Conservation (phyloP, 2,329 filamentous ascomycete genomes). For the Colletotrichum agaves region DNA sequence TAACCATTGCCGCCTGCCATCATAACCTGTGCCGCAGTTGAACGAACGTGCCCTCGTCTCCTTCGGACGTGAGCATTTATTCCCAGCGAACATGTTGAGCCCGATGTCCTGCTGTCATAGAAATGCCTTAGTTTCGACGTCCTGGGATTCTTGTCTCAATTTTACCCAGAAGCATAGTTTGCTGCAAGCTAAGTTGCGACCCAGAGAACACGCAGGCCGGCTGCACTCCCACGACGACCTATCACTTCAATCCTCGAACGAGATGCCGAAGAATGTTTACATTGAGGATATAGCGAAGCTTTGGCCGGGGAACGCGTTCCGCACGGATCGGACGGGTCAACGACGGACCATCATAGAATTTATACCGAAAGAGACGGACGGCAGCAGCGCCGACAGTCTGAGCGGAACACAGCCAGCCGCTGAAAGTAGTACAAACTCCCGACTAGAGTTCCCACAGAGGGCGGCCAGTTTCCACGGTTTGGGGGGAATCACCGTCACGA, state of each 20-base stretch:
- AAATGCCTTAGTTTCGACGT: too few species aligned
- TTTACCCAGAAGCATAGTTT: too few species aligned
- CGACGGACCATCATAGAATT: constrained; percentile 12
- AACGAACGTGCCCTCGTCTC: too few species aligned
- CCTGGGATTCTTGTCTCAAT: too few species aligned
- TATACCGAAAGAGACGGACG: background rate
- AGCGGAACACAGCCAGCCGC: background rate
- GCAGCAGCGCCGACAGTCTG: background rate
- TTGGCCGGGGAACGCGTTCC: constrained; percentile 29
- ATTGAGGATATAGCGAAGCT: constrained; percentile 28
- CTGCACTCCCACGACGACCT: constrained; percentile 29
- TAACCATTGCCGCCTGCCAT: too few species aligned
- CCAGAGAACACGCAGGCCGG: too few species aligned
- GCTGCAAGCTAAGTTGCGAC: too few species aligned
- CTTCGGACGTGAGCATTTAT: too few species aligned
- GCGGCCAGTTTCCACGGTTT: constrained; percentile 1
- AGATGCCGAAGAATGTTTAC: background rate
- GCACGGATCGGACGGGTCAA: background rate
- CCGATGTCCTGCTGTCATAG: too few species aligned
- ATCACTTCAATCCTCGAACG: constrained; percentile 10
- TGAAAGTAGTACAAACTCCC: background rate
- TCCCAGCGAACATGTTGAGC: too few species aligned
- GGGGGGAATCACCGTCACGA: constrained; percentile 21
- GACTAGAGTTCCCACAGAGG: background rate
- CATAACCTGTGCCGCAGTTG: too few species aligned